These are phyloP conservation scores for Parathielavia hyrcaniae DNA, from an alignment of 495 filamentous ascomycete genomes.

Conservation along the genomic window DNA sequence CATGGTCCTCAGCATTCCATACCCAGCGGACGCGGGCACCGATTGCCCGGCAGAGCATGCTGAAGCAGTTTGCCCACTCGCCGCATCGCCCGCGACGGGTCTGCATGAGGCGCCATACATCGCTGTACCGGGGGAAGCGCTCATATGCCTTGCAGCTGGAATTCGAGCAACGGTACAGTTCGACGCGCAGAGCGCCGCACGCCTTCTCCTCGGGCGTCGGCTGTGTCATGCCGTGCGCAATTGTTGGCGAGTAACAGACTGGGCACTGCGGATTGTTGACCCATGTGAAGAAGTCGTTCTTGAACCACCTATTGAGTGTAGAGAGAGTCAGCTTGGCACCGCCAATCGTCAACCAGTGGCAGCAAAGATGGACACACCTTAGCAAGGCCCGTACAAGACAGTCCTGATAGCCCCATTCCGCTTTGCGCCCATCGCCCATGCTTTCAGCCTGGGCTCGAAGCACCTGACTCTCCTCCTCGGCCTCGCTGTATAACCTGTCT, in stretches of 20 bases:
- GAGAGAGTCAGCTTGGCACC: conserved; percentile 23
- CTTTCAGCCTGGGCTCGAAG: conserved; percentile 79
- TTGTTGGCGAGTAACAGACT: conserved; percentile 73
- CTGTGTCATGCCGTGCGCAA: conserved; percentile 70
- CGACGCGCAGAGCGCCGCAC: conserved; percentile 76
- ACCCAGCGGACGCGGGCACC: conserved; percentile 92
- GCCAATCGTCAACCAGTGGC: neutral
- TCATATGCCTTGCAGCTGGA: conserved; percentile 66
- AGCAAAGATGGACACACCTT: conserved; percentile 47
- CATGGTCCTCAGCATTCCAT: conserved; percentile 95
- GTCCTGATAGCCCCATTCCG: conserved; percentile 98
- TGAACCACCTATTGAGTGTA: conserved; percentile 72
- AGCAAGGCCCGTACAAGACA: conserved; percentile 88
- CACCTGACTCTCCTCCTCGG: conserved; percentile 86
- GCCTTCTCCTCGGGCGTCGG: conserved; percentile 85
- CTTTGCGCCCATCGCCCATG: conserved; percentile 64
- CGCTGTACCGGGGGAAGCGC: conserved; percentile 89
- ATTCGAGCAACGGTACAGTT: conserved; percentile 79
- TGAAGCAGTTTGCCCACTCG: conserved; percentile 98
- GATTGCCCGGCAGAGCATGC: conserved; percentile 92
- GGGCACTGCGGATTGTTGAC: conserved; percentile 91
- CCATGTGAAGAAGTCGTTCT: conserved; percentile 87
- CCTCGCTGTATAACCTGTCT: conserved; percentile 88
- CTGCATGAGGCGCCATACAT: conserved; percentile 89
- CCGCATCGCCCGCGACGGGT: conserved; percentile 78